phyloP scores from a whole-genome alignment of 1,139 yeast genomes.

The Blastobotrys malaysiensis region DNA sequence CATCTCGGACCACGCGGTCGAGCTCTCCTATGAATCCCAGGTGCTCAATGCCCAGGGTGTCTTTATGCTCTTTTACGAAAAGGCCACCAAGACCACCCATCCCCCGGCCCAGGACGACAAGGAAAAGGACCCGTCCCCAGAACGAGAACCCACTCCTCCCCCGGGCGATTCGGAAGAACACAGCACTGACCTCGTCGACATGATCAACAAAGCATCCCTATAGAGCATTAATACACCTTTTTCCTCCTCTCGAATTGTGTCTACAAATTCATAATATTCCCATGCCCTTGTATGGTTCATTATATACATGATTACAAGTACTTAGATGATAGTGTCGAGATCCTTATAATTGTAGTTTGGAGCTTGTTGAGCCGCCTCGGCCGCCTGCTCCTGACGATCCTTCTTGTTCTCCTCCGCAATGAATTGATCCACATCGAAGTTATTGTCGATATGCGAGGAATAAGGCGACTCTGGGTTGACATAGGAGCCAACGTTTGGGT shows the following conservation, averaged over 20 bases:
- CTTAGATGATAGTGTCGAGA: not conserved
- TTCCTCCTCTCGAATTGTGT: too few species aligned
- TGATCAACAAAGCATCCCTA: not conserved
- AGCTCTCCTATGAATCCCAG: conserved; percentile 71
- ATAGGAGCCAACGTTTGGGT: not conserved
- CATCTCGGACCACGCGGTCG: conserved; percentile 83
- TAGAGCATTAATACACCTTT: not conserved
- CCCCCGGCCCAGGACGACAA: not conserved
- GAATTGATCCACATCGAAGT: conserved; percentile 19
- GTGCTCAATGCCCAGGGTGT: conserved; percentile 81
- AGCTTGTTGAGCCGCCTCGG: not conserved
- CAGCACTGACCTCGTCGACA: not conserved
- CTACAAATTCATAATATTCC: too few species aligned
- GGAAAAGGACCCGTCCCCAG: not conserved
- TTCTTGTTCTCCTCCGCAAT: conserved; percentile 15
- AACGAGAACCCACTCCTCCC: not conserved
- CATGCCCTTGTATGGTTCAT: not conserved
- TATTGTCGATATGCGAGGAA: conserved; percentile 16
- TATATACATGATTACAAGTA: not conserved
- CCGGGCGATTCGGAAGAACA: not conserved
- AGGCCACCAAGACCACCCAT: conserved; percentile 3
- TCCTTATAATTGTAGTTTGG: not conserved
- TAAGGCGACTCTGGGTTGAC: conserved; percentile 12
- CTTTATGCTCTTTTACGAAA: conserved; percentile 85
- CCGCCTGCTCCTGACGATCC: conserved; percentile 3